phyloP scores from a whole-genome alignment of 371 early-diverging fungal species.

The Mortierella sp. region DNA sequence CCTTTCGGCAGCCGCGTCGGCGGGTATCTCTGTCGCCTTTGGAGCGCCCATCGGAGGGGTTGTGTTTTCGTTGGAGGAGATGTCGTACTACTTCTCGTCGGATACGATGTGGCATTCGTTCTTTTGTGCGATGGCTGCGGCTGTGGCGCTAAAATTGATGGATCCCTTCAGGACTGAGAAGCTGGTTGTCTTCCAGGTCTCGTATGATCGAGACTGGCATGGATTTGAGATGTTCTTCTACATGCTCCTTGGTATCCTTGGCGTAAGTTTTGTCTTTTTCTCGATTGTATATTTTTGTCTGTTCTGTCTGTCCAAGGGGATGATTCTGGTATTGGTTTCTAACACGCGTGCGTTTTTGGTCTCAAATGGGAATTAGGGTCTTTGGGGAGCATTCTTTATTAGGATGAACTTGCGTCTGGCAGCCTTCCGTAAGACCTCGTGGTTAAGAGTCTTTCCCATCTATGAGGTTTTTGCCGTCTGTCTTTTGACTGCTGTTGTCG shows the following conservation, averaged over 20 bases:
- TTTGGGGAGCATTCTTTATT: conserved; percentile 92
- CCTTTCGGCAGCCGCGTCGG: conserved; percentile 85
- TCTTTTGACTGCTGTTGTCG: conserved; percentile 79
- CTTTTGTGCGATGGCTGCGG: conserved; percentile 85
- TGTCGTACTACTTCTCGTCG: conserved; percentile 87
- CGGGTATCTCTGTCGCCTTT: conserved; percentile 88
- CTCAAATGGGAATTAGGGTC: conserved; percentile 81
- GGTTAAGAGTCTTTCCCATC: conserved; percentile 75
- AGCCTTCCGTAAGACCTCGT: conserved; percentile 74
- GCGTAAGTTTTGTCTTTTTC: conserved; percentile 66
- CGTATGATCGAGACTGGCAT: conserved; percentile 82
- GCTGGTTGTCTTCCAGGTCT: conserved; percentile 85
- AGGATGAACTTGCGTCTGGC: conserved; percentile 80
- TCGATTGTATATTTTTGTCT: not conserved
- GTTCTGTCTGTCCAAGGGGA: too few species aligned
- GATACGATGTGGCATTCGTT: conserved; percentile 89
- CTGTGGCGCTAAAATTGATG: conserved; percentile 78
- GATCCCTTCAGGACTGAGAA: conserved; percentile 88
- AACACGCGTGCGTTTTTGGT: too few species aligned
- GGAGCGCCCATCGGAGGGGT: conserved; percentile 94
- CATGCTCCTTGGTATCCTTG: conserved; percentile 89
- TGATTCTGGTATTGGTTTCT: too few species aligned
- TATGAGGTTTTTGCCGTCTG: conserved; percentile 82
- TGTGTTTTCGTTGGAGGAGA: conserved; percentile 87
- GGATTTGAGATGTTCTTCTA: conserved; percentile 89